A percentile compares a stretch with the other conserved stretches of the same genome.
These are phyloP conservation scores for Rubia yunnanensis DNA, from an alignment of 257 asterid species.

Conservation along the genomic window DNA sequence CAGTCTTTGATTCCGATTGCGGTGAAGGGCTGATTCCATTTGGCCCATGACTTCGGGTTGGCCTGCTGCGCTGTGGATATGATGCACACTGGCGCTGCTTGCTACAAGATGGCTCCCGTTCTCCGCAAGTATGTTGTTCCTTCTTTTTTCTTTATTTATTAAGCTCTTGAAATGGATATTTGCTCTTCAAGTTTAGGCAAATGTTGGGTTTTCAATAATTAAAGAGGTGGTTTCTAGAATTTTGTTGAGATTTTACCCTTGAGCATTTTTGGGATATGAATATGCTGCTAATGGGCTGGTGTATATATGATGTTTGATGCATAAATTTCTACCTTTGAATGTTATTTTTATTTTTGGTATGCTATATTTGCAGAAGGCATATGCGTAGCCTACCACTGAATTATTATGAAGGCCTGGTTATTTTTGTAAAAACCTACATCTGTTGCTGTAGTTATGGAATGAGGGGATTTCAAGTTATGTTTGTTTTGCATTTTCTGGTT, in stretches of 20 bases:
- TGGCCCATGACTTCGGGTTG: constrained; percentile 97
- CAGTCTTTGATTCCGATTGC: too few relatives aligned
- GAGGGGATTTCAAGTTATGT: not conserved
- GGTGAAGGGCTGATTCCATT: too few relatives aligned
- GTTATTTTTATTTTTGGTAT: not conserved
- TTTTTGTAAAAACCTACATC: not conserved
- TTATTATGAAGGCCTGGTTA: not conserved
- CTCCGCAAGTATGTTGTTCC: constrained; percentile 63
- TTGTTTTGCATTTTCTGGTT: too few relatives aligned
- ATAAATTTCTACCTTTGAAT: not conserved
- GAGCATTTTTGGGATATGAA: not conserved
- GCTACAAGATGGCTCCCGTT: constrained; percentile 98
- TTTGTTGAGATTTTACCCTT: not conserved
- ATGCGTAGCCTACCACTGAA: too few relatives aligned
- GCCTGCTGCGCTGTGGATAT: constrained; percentile 99
- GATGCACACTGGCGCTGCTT: constrained; percentile 98
- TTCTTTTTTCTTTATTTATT: not conserved
- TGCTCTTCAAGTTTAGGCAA: not conserved
- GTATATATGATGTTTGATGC: not conserved
- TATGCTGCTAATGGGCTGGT: not conserved
- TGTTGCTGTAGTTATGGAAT: not conserved
- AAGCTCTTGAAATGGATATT: not conserved
- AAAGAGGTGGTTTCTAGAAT: not conserved
- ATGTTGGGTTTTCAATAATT: not conserved
- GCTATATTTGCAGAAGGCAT: not conserved